phyloP scores from a whole-genome alignment of 2,329 filamentous ascomycete species.

The Claviceps capensis region DNA sequence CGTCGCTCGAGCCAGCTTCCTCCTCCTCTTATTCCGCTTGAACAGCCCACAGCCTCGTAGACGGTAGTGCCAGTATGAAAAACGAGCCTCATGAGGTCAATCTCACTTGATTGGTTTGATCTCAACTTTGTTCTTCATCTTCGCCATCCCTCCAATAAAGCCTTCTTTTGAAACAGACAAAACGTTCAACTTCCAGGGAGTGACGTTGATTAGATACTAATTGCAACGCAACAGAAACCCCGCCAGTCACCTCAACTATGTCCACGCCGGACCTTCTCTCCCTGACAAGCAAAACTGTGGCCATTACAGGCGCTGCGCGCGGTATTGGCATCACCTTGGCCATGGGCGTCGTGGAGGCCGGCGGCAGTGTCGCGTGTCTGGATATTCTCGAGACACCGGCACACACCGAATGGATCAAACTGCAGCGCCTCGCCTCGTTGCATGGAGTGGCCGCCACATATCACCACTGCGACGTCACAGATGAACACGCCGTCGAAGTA shows the following conservation, averaged over 20 bases:
- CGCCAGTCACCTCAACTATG: neutral
- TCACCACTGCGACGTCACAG: slow-evolving; percentile 31
- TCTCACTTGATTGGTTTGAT: neutral
- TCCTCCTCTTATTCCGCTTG: neutral
- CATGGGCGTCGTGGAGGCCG: slow-evolving; percentile 33
- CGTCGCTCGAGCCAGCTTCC: no score
- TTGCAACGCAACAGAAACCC: neutral
- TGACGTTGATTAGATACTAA: neutral
- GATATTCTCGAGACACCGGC: slow-evolving; percentile 27
- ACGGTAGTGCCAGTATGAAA: no score
- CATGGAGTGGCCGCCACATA: slow-evolving; percentile 24
- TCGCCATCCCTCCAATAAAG: no score
- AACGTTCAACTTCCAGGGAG: neutral
- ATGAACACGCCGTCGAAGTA: slow-evolving; percentile 24
- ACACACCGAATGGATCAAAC: slow-evolving; percentile 24
- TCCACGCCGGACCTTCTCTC: slow-evolving; percentile 26
- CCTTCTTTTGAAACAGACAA: no score
- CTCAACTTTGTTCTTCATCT: neutral
- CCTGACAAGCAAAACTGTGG: slow-evolving; percentile 28
- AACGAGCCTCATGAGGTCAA: no score
- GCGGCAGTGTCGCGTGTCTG: slow-evolving; percentile 33
- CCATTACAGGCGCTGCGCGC: slow-evolving; percentile 36
- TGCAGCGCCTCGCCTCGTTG: slow-evolving; percentile 26
- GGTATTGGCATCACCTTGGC: slow-evolving; percentile 37
- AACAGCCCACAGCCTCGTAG: no score